Evolutionary conservation across 139 green algal species (phyloP).

Genomic region (Chlamydomonas eustigma): DNA sequence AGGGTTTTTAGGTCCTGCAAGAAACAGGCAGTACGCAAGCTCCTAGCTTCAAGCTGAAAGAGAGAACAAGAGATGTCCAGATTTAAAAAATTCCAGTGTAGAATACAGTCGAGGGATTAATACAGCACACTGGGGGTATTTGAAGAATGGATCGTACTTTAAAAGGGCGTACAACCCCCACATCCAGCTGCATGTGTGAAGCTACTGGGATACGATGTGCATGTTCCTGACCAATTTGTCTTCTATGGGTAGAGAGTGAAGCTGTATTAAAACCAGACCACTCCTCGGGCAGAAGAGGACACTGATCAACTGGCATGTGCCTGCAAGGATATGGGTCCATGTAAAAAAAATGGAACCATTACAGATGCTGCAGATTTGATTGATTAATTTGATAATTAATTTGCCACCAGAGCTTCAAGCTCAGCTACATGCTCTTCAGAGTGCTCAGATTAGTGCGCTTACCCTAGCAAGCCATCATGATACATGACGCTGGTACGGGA

Average conservation of each 20-base stretch:
- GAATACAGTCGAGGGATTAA: neutral
- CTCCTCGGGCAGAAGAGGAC: neutral
- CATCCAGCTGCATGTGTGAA: neutral
- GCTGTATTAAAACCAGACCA: neutral
- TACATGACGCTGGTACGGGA: conserved; percentile 1
- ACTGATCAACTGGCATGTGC: conserved; percentile 14
- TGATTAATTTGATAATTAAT: no score
- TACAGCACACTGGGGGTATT: no score
- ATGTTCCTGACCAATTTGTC: neutral
- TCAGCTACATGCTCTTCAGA: neutral
- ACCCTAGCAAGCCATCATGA: conserved; percentile 17
- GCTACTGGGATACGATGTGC: neutral
- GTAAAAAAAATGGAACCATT: no score
- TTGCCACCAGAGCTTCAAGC: neutral
- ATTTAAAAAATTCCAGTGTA: neutral
- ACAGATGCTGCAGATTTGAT: no score
- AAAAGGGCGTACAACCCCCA: conserved; percentile 5
- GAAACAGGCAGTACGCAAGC: neutral
- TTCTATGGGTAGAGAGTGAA: neutral
- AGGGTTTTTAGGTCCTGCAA: neutral
- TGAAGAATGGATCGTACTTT: conserved; percentile 7
- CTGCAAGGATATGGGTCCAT: neutral
- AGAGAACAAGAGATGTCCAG: no score
- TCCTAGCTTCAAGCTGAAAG: no score
- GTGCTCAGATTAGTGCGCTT: neutral